Conservation (phyloP, 306 rosid genomes). For the Fragaria vesca region DNA sequence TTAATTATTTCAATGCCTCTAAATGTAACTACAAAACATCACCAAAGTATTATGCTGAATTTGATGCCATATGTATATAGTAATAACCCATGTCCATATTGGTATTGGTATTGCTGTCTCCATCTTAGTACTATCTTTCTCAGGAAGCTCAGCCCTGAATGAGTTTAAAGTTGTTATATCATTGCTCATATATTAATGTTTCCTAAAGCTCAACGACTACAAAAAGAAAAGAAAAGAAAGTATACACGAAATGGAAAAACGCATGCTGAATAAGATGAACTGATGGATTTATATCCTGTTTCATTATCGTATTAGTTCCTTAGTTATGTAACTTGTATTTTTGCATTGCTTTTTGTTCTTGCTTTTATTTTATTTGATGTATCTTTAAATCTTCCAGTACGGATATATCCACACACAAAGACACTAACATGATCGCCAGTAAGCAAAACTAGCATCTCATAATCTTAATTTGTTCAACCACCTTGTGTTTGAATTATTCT, state of each 20-base stretch:
- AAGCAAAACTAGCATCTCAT: too few relatives aligned
- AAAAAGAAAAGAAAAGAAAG: too few relatives aligned
- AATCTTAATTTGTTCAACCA: not conserved
- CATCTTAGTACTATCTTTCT: not conserved
- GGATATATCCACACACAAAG: too few relatives aligned
- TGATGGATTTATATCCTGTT: not conserved
- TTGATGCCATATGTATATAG: not conserved
- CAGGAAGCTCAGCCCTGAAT: not conserved
- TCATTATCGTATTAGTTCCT: not conserved
- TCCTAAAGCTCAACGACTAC: too few relatives aligned
- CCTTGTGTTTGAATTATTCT: not conserved
- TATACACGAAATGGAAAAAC: not conserved
- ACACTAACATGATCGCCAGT: too few relatives aligned
- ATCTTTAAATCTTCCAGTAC: too few relatives aligned
- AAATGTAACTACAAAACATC: not conserved
- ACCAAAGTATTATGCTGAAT: not conserved
- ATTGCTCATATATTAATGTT: not conserved
- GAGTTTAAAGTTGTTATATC: not conserved
- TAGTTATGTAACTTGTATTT: not conserved
- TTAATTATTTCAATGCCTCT: not conserved
- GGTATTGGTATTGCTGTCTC: not conserved
- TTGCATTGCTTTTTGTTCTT: not conserved
- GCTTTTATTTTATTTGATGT: too few relatives aligned
- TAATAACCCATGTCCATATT: not conserved
- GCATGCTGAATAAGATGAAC: not conserved